Conservation (phyloP, 192 early-diverging fungal genomes). For the Chytriomyces sp. region DNA sequence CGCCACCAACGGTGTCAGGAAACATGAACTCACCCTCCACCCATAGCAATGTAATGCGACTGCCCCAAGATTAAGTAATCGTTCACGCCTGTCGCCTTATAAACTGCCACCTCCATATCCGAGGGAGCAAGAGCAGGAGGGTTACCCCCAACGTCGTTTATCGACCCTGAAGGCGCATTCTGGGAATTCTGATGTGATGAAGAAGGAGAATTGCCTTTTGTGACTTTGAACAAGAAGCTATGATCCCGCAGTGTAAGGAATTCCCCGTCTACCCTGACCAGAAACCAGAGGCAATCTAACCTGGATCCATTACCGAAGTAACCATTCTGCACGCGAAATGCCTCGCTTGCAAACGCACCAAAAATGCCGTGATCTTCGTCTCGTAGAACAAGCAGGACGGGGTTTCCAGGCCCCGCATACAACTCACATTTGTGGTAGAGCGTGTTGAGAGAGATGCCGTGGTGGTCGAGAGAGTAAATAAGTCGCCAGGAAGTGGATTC, state of each 20-base stretch:
- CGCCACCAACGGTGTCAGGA: background rate
- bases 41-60: constrained; percentile 43
- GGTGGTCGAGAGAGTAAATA: constrained; percentile 89
- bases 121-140: no score
- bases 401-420: constrained; percentile 15
- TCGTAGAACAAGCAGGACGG: constrained; percentile 40
- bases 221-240: background rate
- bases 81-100: constrained; percentile 44
- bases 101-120: constrained; percentile 24
- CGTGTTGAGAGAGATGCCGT: constrained; percentile 87
- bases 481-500: constrained; percentile 78
- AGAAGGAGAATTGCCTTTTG: no score
- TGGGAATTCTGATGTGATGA: no score
- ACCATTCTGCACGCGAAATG: constrained; percentile 30
- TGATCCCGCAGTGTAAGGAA: no score
- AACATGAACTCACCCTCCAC: constrained; percentile 41
- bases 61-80: constrained; percentile 45
- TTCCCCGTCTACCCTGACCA: no score
- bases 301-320: constrained; percentile 52
- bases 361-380: constrained; percentile 40
- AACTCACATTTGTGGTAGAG: constrained; percentile 57
- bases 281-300: no score
- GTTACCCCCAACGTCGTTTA: no score
- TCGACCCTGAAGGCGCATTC: no score
- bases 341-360: constrained; percentile 51